Base-by-base conservation (phyloP, 1,284 basidiomycete genomes). In the Phylloporus sp. region DNA sequence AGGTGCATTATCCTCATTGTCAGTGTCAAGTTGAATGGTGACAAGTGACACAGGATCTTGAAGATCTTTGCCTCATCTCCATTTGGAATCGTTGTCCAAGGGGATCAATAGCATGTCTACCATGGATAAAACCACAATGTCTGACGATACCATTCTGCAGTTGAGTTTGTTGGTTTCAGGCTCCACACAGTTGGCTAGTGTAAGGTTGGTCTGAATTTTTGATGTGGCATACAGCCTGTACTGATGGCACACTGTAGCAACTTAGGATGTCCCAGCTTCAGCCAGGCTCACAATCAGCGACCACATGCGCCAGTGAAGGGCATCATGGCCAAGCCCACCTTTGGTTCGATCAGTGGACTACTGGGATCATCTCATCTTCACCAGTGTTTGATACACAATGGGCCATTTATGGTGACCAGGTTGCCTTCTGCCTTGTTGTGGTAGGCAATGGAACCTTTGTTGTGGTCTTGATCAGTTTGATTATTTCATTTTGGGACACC, bases 271-370 rank as follows among this genome's bases (percentile, higher is more conserved):
- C 73, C 73, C 2, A 75, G 76, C 20, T 75, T 76, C 76, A 12
- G 64, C 64, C 4, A 69, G 76, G 28, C 67, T 77, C 47, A 68
- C 73, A 32, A 8, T 67, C 5, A 66, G 74, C 40, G 72, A 69
- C 26, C 71, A 64, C 42, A 75, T 65, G n/a, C 76, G 69, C 24
- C 74, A 72, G 8, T 77, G 32, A 76, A 77, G 6, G 77, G 67
- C 46, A 77, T 76, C 28, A 66, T 76, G 60, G 54, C 70, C 13
- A 76, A 78, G 53, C 47, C 71, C n/a, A n/a, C n/a, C n/a, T n/a
- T n/a, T n/a, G n/a, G n/a, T n/a, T n/a, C n/a, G n/a, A n/a, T n/a
- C n/a, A n/a, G n/a, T n/a, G n/a, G n/a, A n/a, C n/a, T n/a, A n/a
- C n/a, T n/a, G n/a, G n/a, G n/a, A n/a, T n/a, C n/a, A n/a, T n/a